Evolutionary conservation across 352 stramenopile genomes (phyloP).

Genomic region (Phytophthora parvispora): DNA sequence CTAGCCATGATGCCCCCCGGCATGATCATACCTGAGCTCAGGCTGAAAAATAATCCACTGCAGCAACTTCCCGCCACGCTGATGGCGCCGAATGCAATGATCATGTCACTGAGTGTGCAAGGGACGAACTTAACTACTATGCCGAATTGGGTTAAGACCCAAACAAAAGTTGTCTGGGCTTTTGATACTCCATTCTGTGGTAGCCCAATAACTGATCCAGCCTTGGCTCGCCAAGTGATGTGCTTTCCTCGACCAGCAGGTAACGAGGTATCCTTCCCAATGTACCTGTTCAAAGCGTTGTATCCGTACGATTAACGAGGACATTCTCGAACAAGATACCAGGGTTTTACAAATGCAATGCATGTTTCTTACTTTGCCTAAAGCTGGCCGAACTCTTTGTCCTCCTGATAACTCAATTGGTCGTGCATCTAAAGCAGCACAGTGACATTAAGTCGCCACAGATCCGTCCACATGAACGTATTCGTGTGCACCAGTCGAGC

Average conservation of each 20-base stretch:
- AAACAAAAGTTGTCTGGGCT: conserved; percentile 22
- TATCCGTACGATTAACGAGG: not conserved
- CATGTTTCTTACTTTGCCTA: too few species aligned
- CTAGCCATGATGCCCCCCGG: conserved; percentile 28
- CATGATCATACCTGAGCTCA: conserved; percentile 28
- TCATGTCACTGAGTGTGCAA: conserved; percentile 32
- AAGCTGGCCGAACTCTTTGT: too few species aligned
- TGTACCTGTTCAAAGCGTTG: not conserved
- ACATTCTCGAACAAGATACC: too few species aligned
- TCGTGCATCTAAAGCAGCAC: conserved; percentile 17
- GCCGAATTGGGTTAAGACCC: conserved; percentile 17
- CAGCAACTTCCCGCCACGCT: conserved; percentile 19
- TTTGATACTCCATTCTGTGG: conserved; percentile 19
- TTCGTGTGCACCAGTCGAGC: conserved; percentile 36
- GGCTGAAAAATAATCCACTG: conserved; percentile 22
- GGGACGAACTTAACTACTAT: conserved; percentile 13
- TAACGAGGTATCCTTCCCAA: not conserved
- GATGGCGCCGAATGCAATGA: conserved; percentile 10
- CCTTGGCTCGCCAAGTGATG: conserved; percentile 25
- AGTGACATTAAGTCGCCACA: conserved; percentile 34
- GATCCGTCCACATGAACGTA: conserved; percentile 37
- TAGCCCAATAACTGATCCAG: conserved; percentile 14
- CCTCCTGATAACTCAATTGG: not conserved
- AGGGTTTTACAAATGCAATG: too few species aligned
- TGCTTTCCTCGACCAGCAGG: conserved; percentile 6